Evolutionary conservation across 1,284 basidiomycete genomes (phyloP), one percentile per base, ranked within the genome.

Genomic region (Stereum hirsutum): DNA sequence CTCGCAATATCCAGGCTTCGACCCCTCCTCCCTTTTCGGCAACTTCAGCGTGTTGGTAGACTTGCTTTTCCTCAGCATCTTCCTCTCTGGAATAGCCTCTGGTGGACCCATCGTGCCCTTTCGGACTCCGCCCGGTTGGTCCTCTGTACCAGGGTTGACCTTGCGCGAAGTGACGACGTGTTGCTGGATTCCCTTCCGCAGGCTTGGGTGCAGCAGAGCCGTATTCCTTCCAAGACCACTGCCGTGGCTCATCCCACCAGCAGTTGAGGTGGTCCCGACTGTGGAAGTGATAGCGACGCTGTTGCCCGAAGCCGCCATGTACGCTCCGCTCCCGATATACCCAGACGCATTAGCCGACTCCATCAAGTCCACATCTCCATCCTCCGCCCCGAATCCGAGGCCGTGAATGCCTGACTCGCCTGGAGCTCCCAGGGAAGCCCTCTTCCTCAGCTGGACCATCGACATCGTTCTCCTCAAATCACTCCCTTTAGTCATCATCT

Each of bases 1-100:
- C 60, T 99, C 96, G 64, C 96, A 99, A 64, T 98, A 99, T 8
- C 96, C 96, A 6, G 94, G 90, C 61, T 91, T 97, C 56, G 75
- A 85, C 42, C 77, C 85, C 65, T 91, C 89, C 48, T 89, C 84
- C 30, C 88, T 77, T 55, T 77, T 82, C 6, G 84, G 77, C 42
- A 88, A 63, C 49, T 76, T 70, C 38, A 89, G 62, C 0, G 82
- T 86, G 55, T 84, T 85, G 38, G 81, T 89, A 52, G 86, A 89
- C 53, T 78, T 76, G 54, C 81, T 83, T 61, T 85, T 89, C 54
- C 75, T 70, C 41, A 90, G 64, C 41, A 75, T 43, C 19, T 61
- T 62, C 23, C 69, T 70, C 35, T 72, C 70, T 10, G 83, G 81
- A 47, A 84, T 62, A 14, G 59, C 60, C 25, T 65, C 58, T 0